Base-by-base conservation (phyloP, 257 asterid species). In the Lithospermum erythrorhizon region DNA sequence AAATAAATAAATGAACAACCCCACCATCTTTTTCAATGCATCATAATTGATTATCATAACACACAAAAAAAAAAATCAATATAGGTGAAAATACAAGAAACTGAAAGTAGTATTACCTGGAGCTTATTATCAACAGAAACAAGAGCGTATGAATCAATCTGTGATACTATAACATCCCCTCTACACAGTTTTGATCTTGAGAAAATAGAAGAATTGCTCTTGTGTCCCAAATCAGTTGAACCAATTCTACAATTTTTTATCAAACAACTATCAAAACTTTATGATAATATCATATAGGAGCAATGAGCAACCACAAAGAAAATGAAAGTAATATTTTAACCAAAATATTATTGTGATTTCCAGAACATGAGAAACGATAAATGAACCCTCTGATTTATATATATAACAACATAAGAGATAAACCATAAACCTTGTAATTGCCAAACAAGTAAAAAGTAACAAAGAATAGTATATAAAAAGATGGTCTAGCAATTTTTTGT, bases 131-230 rank as follows among this genome's bases (percentile, higher is more conserved):
- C 89, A 64, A 75, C 45, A 32, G 86, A 69, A 66, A 71, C 81
- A 55, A 76, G 74, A 63, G 96, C 96, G 9, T 62, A 66, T 29
- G 77, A n/a, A 68, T 90, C 87, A 72, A 84, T 68, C 68, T 82
- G 88, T 29, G 81, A 58, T 14, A 58, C 72, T 59, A 85, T 25
- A 59, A 76, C 73, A 74, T 78, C 89, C 13, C 91, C 87, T 69
- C 94, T 81, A 65, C 96, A 85, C 19, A 87, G 68, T 82, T 70
- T 87, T 25, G 86, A 76, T 66, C 86, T 80, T 14, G 93, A 78
- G 71, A 90, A 71, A 19, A 79, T 53, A 3, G 83, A 76, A 23
- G 82, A 60, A 64, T 75, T 76, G 41, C 59, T 75, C 63, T 76
- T 85, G 3, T 71, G 77, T 47, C 78, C 85, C 57, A 72, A 63